These are phyloP conservation scores for Puccinia sorghi DNA, from an alignment of 1,284 basidiomycete species.

Conservation along the genomic window DNA sequence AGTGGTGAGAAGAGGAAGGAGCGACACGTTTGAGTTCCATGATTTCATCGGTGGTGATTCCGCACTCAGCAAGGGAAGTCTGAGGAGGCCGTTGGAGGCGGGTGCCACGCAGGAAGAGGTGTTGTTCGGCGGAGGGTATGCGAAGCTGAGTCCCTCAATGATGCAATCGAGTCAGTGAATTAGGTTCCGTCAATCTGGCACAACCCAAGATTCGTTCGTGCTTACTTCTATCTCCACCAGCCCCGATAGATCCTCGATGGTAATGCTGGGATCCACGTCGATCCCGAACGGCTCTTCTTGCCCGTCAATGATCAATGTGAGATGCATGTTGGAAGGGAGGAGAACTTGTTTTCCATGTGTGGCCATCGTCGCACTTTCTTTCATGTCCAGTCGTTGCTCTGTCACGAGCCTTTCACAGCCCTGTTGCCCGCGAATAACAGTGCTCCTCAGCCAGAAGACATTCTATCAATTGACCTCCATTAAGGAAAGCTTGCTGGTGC, in stretches of 20 bases:
- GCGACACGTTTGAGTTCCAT: constrained; percentile 39
- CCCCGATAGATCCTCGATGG: constrained; percentile 32
- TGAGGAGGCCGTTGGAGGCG: constrained; percentile 21
- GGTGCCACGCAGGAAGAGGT: constrained; percentile 26
- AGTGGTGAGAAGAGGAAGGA: constrained; percentile 9
- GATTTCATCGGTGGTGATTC: constrained; percentile 41
- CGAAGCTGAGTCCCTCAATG: constrained; percentile 16
- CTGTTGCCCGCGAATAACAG: background rate
- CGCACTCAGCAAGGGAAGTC: constrained; percentile 24
- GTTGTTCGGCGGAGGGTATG: constrained; percentile 35
- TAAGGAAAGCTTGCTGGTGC: too few relatives aligned
- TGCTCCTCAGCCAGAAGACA: background rate
- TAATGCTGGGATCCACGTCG: constrained; percentile 30
- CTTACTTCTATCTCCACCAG: constrained; percentile 39
- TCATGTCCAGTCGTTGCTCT: background rate
- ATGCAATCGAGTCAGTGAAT: background rate
- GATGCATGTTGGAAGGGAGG: constrained; percentile 22
- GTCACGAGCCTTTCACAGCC: background rate
- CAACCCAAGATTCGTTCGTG: background rate
- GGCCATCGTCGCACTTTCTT: too few relatives aligned
- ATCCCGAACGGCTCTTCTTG: constrained; percentile 43
- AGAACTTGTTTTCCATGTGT: too few relatives aligned
- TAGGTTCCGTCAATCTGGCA: too few relatives aligned
- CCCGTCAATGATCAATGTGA: constrained; percentile 37
- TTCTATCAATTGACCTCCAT: background rate